Evolutionary conservation across 2,329 filamentous ascomycete genomes (phyloP), one percentile per base, ranked within the genome.

Genomic region (Immersiporthe knoxdaviesiana): DNA sequence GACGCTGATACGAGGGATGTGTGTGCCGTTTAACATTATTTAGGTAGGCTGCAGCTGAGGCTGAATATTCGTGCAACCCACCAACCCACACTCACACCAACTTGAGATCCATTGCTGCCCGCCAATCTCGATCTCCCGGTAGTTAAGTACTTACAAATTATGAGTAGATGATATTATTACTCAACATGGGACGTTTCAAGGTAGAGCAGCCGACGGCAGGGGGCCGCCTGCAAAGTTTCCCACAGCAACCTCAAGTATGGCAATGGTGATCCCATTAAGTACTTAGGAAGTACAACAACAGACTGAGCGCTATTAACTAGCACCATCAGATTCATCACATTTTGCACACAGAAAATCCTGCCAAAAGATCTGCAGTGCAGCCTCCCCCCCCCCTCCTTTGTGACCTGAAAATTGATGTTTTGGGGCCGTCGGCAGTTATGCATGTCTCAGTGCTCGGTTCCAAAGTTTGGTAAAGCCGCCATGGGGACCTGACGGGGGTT

Each of bases 361-460:
- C 10, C 11, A 8, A 8, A 47, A 47, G 50, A 30, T 54, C 50
- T 54, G 24, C n/a, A 27, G 11, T n/a, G 41, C 44, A 47, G 44
- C 18, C 41, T 2, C 2, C 21, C 21, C 12, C 10, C 24, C 24
- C 24, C 50, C 12, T 11, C 11, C n/a, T 12, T 16, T 54, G n/a
- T 54, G 50, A 12, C 16, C 6, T 14, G 24, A 54, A 54, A 1
- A 27, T 27, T 14, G 10, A 11, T 27, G 1, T 10, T 24, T 52
- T 24, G 47, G 47, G 52, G 2, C 44, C 27, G 27, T 54, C 7
- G 27, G 14, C 52, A 56, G 8, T 18, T 18, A 37, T 37, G 56
- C 32, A 59, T 59, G 56, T 59, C 56, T 59, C 56, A n/a, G 56
- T 32, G 30, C 30, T 59, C 44, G 44, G 44, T n/a, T n/a, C 44